Evolutionary conservation across 768 basidiomycete genomes (phyloP), one percentile per base, ranked within the genome.

Genomic region (Macrocybe gigantea): DNA sequence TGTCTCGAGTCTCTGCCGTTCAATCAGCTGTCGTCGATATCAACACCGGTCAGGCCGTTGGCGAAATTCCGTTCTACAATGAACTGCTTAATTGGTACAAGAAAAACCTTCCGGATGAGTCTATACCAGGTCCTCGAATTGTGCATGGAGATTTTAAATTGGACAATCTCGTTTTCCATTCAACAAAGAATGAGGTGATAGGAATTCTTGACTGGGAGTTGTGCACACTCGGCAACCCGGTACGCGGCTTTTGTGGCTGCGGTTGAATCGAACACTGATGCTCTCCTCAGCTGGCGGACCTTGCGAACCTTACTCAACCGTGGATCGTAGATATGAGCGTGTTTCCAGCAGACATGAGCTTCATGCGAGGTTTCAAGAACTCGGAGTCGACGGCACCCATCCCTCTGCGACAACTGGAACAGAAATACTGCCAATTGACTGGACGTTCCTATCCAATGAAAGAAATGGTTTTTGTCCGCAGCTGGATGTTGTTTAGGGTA

Each of bases 201-300:
- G 96, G 92, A 5, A 92, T 99, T 35, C 66, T 99, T 43, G 95
- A 99, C 60, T 99, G 95, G 95, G 95, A 99, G 61, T 70, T 99
- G 29, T 96, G 92, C 59, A 97, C 95, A 0, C 77, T 99, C 7
- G 94, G 93, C 5, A 92, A 88, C 59, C 89, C 92, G 33, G 88
- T 93, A 61, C 12, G 82, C 68, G 12, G 7, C 29, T 11, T 7
- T 22, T 22, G 22, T 22, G 22, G 22, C 22, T 22, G 22, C 22
- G 22, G 22, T 22, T 22, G 22, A 22, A 22, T 22, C 4, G 32
- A 14, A 49, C 38, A 32, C 43, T 52, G 10, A 53, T 44, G 22
- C 30, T 38, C 10, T 30, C 38, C 49, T 15, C 33, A 87, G 79
- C 77, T 96, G 1, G 89, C 91, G 14, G 95, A 99, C 61, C 73